Percentiles rank a stretch among this genome's conserved stretches.
Conservation (phyloP, 2,329 filamentous ascomycete genomes). For the Paecilomyces sp. region DNA sequence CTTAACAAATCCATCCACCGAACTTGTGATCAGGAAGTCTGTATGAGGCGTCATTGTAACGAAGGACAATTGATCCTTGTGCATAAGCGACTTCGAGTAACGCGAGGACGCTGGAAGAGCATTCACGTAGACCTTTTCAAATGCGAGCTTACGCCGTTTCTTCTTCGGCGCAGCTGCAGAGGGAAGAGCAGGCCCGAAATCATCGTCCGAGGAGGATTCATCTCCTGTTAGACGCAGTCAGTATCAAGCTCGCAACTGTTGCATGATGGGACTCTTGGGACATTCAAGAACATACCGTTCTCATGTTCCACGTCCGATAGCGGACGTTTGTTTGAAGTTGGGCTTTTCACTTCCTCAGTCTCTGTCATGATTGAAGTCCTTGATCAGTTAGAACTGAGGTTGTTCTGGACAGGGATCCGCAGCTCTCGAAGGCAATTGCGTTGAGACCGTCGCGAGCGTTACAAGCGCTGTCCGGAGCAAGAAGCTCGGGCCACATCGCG, state of each 20-base stretch:
- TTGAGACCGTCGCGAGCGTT: too few relatives aligned
- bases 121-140: conserved; percentile 91
- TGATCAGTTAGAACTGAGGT: neutral
- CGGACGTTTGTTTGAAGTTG: conserved; percentile 46
- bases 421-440: neutral
- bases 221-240: neutral
- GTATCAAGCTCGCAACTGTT: neutral
- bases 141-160: conserved; percentile 82
- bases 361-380: conserved; percentile 19
- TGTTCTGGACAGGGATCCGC: neutral
- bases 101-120: conserved; percentile 73
- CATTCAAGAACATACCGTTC: conserved; percentile 18
- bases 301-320: conserved; percentile 47
- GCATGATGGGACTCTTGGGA: conserved; percentile 5
- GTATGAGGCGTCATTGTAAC: conserved; percentile 82
- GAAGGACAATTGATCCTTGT: conserved; percentile 89
- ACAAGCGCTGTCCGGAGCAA: neutral
- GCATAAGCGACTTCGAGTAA: conserved; percentile 97
- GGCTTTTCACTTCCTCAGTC: conserved; percentile 13
- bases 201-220: conserved; percentile 67
- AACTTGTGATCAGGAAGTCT: conserved; percentile 92
- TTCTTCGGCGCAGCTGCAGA: conserved; percentile 74
- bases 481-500: conserved; percentile 21
- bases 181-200: conserved; percentile 87
- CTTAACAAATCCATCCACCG: conserved; percentile 91